phyloP scores from a whole-genome alignment of 2,329 filamentous ascomycete species.

The Tolypocladium guangdongense region DNA sequence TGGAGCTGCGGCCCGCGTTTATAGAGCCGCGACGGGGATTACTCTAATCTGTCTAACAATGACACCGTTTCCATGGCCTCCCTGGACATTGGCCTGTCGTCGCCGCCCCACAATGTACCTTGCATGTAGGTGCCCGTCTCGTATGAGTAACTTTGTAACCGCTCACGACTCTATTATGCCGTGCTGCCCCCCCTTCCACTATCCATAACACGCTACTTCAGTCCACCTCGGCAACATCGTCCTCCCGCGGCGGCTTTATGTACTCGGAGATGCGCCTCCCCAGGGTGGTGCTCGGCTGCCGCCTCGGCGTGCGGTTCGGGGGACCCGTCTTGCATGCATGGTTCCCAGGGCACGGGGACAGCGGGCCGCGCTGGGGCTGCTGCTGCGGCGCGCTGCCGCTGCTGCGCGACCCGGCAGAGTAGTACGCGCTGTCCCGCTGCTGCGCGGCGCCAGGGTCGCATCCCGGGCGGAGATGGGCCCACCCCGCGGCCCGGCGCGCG shows the following conservation, averaged over 20 bases:
- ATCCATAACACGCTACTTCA: too few species aligned
- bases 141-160: neutral
- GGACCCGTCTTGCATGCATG: neutral
- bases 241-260: constrained; percentile 6
- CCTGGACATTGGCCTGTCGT: neutral
- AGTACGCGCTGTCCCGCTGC: constrained; percentile 6
- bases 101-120: neutral
- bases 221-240: neutral
- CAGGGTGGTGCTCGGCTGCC: constrained; percentile 4
- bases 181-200: neutral
- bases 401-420: constrained; percentile 3
- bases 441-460: neutral
- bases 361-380: neutral
- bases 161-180: neutral
- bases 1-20: neutral
- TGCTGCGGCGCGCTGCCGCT: neutral
- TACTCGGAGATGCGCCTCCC: constrained; percentile 8
- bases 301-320: neutral
- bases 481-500: neutral
- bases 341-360: neutral
- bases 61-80: neutral
- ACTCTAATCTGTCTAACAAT: neutral
- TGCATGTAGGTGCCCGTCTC: neutral
- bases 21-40: neutral
- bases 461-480: neutral